phyloP scores from a whole-genome alignment of 345 rosid genomes.

The Aquilaria sinensis region DNA sequence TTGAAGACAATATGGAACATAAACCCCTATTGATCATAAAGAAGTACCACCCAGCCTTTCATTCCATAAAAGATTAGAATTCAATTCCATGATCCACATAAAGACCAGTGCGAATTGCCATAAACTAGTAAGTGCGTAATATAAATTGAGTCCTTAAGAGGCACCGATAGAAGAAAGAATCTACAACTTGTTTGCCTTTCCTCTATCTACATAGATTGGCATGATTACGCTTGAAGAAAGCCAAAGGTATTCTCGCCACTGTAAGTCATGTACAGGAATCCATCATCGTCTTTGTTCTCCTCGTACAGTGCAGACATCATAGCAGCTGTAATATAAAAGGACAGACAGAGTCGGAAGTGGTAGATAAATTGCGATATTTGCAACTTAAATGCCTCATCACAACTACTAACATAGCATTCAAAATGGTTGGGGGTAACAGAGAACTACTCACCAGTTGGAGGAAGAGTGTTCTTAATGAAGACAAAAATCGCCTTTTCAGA shows the following conservation, averaged over 20 bases:
- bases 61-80: too few relatives aligned
- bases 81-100: too few relatives aligned
- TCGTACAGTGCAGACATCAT: slow-evolving; percentile 17
- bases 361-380: not conserved
- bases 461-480: slow-evolving; percentile 20
- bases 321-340: slow-evolving; percentile 1
- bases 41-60: too few relatives aligned
- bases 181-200: slow-evolving; percentile 20
- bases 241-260: slow-evolving; percentile 28
- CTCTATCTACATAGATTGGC: slow-evolving; percentile 19
- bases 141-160: not conserved
- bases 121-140: too few relatives aligned
- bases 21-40: too few relatives aligned
- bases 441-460: slow-evolving; percentile 11
- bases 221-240: slow-evolving; percentile 5
- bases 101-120: too few relatives aligned
- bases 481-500: slow-evolving; percentile 25
- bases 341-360: slow-evolving; percentile 1
- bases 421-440: too few relatives aligned
- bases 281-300: slow-evolving; percentile 21
- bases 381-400: too few relatives aligned
- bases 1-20: too few relatives aligned
- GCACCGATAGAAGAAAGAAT: slow-evolving; percentile 15
- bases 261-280: slow-evolving; percentile 24
- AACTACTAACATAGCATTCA: not conserved